Base-by-base conservation (phyloP, 176 grass and related monocot species). In the Leersia perrieri region DNA sequence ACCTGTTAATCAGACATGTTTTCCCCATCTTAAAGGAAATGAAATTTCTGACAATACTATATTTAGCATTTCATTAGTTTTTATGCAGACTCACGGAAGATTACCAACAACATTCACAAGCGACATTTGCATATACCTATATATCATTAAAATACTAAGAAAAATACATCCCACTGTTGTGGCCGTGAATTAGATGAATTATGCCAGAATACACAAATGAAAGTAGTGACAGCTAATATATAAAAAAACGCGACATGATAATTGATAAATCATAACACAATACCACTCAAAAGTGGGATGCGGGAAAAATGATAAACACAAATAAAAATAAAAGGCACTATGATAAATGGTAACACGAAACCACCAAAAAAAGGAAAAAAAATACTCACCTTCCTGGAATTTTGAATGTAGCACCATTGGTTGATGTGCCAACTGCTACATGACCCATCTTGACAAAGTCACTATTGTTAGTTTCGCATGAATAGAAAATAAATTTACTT, bases 321-420 rank as follows among this genome's bases (percentile, higher is more conserved):
- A 25, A 58, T 58, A 58, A 58, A 57, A 25, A 58, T 58, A 58
- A 25, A 58, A 28, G 63, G 29, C 25, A 15, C 12, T 9, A 25
- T 32, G 68, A 26, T 74, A 73, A 35, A 79, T 61, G 83, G 2
- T 20, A 65, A 39, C 74, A 55, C 4, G 5, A 85, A 72, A 14
- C 41, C 2, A 1, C 1, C 44, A 27, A 47, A 8, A 27, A 47
- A 8, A 49, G 23, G 32, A 72, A 8, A 57, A 31, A 79, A 88
- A 78, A 51, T 44, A 49, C 39, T 90, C 60, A 87, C 92, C 92
- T 92, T 87, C 95, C 95, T 81, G 95, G 95, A 89, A 95, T 75
- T 83, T 98, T 98, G 79, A 95, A 98, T 51, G 90, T 88, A 87
- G 95, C 90, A 78, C 92, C 92, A 74, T 98, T 95, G 42, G 92